Base-by-base conservation (phyloP, 2,329 filamentous ascomycete species). In the Penicillium vulpinum region DNA sequence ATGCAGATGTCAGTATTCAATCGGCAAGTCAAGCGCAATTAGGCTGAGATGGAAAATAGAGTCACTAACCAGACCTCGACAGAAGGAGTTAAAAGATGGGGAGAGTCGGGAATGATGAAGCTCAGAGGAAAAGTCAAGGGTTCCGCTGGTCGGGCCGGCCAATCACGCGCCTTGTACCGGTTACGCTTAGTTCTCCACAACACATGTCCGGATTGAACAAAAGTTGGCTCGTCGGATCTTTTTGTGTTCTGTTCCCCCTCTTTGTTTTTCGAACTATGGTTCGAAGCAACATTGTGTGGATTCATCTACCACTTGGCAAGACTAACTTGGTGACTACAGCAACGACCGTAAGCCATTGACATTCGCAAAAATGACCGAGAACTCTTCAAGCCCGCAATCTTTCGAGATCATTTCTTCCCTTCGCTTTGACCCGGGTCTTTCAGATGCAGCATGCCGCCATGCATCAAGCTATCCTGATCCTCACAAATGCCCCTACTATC, bases 351-450 rank as follows among this genome's bases (percentile, higher is more conserved):
- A 59, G 15, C 21, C 15, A 51, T 52, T 46, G 43, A 38, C n/a
- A 15, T 22, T 24, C 15, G 18, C 44, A 16, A 54, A 50, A 39
- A 68, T 66, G 61, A 43, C 62, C 43, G 59, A 58, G 15, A 45
- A 10, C 36, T 38, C 40, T 13, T 35, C 51, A 24, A 44, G 41
- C n/a, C 8, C 49, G 35, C 46, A 48, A 29, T 56, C 54, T 2
- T 89, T 91, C 63, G 75, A 81, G 46, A 76, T 92, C 31, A 88
- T 90, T 68, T 88, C 87, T 3, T 88, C 89, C 1, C 78, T 92
- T 55, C 87, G 90, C 52, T 91, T 88, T 70, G 90, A 93, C 63
- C 80, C 83, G 16, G 69, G 70, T 2, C 81, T 93, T 36, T 67
- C 77, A 8, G 61, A 74, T 8, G 63, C 65, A 8, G 50, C 64